These are phyloP conservation scores for Paspalum notatum DNA, from an alignment of 176 grass and related monocot genomes.

Conservation along the genomic window DNA sequence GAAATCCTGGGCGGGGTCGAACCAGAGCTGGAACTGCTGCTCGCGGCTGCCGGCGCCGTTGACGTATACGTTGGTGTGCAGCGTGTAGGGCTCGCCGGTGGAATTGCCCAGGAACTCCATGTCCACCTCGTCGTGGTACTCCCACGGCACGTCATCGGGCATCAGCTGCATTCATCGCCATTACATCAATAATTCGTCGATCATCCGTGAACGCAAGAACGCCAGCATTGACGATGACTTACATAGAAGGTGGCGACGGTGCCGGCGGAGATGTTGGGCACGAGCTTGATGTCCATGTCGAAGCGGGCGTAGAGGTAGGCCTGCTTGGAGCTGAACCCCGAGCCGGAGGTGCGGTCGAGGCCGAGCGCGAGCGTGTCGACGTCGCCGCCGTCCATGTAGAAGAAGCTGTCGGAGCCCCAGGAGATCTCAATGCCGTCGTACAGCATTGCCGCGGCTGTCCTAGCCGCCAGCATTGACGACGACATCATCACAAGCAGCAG, in stretches of 20 bases:
- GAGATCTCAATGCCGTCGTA: constrained; percentile 18
- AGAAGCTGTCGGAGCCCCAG: constrained; percentile 50
- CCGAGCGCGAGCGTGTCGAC: constrained; percentile 34
- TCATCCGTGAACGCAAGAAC: not conserved
- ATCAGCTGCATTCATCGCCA: constrained; percentile 34
- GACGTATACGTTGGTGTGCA: constrained; percentile 75
- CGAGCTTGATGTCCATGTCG: constrained; percentile 67
- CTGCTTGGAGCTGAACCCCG: constrained; percentile 61
- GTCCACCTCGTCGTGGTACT: constrained; percentile 77
- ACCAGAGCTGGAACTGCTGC: constrained; percentile 77
- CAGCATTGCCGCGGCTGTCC: not conserved
- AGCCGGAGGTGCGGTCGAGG: constrained; percentile 50
- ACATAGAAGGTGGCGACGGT: constrained; percentile 79
- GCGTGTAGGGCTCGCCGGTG: constrained; percentile 64
- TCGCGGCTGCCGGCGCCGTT: constrained; percentile 58
- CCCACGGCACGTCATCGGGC: constrained; percentile 46
- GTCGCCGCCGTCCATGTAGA: constrained; percentile 21
- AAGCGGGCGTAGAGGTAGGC: constrained; percentile 61
- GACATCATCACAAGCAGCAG: not conserved
- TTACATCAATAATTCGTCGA: too few species aligned
- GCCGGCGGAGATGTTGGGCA: constrained; percentile 66
- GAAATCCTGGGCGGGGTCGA: constrained; percentile 66
- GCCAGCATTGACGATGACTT: constrained; percentile 1
- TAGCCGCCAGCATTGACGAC: not conserved
- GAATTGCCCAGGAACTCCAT: constrained; percentile 78